Conservation (phyloP, 2,329 filamentous ascomycete genomes). For the Colletotrichum orbiculare region DNA sequence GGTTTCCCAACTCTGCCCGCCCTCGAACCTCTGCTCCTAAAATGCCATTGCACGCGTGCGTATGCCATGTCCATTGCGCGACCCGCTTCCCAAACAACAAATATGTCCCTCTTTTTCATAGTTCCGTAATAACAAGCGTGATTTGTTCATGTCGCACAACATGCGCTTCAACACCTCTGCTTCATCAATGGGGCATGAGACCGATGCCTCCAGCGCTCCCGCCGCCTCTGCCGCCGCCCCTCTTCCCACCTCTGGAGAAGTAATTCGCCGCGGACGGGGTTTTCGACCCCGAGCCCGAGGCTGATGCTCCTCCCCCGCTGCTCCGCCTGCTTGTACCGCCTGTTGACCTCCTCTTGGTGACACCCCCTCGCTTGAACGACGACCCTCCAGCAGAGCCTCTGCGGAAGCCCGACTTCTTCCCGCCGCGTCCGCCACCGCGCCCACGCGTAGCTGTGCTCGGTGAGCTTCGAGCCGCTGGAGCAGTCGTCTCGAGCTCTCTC, state of each 20-base stretch:
- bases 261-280: conserved; percentile 25
- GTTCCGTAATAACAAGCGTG: background rate
- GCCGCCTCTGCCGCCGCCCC: conserved; percentile 25
- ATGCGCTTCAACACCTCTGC: background rate
- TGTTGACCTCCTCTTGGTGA: conserved; percentile 37
- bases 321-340: conserved; percentile 29
- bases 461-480: conserved; percentile 36
- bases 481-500: conserved; percentile 43
- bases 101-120: background rate
- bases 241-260: conserved; percentile 44
- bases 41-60: too few relatives aligned
- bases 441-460: conserved; percentile 24
- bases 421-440: conserved; percentile 42
- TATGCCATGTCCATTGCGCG: too few relatives aligned
- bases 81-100: background rate
- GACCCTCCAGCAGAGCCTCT: conserved; percentile 28
- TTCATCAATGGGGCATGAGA: conserved; percentile 50
- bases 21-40: too few relatives aligned
- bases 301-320: conserved; percentile 12
- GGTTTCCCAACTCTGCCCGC: too few relatives aligned
- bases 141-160: background rate
- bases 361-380: conserved; percentile 29
- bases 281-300: conserved; percentile 22
- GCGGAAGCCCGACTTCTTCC: conserved; percentile 35
- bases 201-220: conserved; percentile 45